These are phyloP conservation scores for Biscogniauxia marginata DNA, from an alignment of 2,329 filamentous ascomycete species.

Conservation along the genomic window DNA sequence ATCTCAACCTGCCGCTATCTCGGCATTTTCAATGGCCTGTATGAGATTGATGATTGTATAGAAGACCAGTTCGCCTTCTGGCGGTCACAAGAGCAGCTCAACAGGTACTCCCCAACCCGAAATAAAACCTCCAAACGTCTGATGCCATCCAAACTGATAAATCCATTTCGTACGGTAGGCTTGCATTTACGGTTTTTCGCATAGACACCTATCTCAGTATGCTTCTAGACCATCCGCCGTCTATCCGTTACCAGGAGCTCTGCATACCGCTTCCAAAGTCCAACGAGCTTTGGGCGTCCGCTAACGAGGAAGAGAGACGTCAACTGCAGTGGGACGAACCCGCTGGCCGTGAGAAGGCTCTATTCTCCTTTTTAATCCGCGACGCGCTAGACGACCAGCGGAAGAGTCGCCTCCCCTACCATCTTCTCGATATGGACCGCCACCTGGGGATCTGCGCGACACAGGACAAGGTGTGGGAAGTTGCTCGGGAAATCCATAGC, in stretches of 20 bases:
- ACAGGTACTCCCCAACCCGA: slow-evolving; percentile 7
- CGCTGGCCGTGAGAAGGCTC: slow-evolving; percentile 20
- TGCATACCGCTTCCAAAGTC: slow-evolving; percentile 21
- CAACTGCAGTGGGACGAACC: slow-evolving; percentile 21
- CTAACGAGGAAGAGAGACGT: slow-evolving; percentile 14
- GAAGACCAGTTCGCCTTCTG: slow-evolving; percentile 6
- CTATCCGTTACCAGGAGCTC: slow-evolving; percentile 17
- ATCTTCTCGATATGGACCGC: slow-evolving; percentile 17
- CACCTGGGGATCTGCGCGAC: slow-evolving; percentile 19
- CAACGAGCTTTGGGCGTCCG: slow-evolving; percentile 13
- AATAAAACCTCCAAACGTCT: not conserved
- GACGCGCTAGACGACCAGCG: slow-evolving; percentile 11
- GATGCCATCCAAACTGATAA: not conserved
- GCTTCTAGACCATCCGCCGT: slow-evolving; percentile 18
- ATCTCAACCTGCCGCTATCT: slow-evolving; percentile 19
- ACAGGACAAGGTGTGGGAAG: slow-evolving; percentile 15
- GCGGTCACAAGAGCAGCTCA: slow-evolving; percentile 17
- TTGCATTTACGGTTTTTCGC: slow-evolving; percentile 17
- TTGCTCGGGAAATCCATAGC: slow-evolving; percentile 15
- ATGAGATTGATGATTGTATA: slow-evolving; percentile 7
- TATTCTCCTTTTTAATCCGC: slow-evolving; percentile 21
- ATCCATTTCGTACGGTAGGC: slow-evolving; percentile 1
- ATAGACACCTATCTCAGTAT: slow-evolving; percentile 18
- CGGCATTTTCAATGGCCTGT: slow-evolving; percentile 18
- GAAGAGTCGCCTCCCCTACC: slow-evolving; percentile 10